phyloP scores from a whole-genome alignment of 495 filamentous ascomycete species.

The Penicillium psychrofluorescens region DNA sequence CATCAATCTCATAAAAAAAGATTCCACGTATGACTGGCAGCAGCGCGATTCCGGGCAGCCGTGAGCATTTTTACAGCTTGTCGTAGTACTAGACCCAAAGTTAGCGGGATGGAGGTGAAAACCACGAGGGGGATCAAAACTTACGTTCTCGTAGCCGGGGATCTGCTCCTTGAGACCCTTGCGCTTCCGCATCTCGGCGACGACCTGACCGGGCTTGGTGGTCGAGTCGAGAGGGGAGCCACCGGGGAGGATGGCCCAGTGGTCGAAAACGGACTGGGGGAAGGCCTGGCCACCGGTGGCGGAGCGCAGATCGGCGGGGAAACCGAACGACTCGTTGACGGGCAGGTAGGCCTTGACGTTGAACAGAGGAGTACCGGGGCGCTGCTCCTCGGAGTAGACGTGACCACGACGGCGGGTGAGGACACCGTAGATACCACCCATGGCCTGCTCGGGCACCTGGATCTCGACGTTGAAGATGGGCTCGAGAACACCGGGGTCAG shows the following conservation, averaged over 20 bases:
- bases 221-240: constrained; percentile 83
- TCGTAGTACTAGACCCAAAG: constrained; percentile 76
- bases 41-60: constrained; percentile 25
- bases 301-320: constrained; percentile 92
- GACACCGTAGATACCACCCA: constrained; percentile 99
- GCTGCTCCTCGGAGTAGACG: constrained; percentile 98
- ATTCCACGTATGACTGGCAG: constrained; percentile 30
- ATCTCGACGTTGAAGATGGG: constrained; percentile 99
- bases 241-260: constrained; percentile 93
- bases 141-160: constrained; percentile 88
- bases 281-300: constrained; percentile 95
- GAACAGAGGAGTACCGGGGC: constrained; percentile 97
- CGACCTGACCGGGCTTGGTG: constrained; percentile 78
- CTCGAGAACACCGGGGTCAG: constrained; percentile 84
- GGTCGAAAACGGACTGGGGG: constrained; percentile 97
- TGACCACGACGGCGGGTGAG: constrained; percentile 96
- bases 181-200: constrained; percentile 89
- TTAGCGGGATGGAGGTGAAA: constrained; percentile 41
- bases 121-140: constrained; percentile 27
- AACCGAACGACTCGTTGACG: constrained; percentile 99
- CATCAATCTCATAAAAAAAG: constrained; percentile 45
- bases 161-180: constrained; percentile 98
- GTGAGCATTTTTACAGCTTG: constrained; percentile 73
- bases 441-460: constrained; percentile 95
- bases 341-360: constrained; percentile 99